These are phyloP conservation scores for Rhodotorula paludigena DNA, from an alignment of 768 basidiomycete genomes.

Conservation along the genomic window DNA sequence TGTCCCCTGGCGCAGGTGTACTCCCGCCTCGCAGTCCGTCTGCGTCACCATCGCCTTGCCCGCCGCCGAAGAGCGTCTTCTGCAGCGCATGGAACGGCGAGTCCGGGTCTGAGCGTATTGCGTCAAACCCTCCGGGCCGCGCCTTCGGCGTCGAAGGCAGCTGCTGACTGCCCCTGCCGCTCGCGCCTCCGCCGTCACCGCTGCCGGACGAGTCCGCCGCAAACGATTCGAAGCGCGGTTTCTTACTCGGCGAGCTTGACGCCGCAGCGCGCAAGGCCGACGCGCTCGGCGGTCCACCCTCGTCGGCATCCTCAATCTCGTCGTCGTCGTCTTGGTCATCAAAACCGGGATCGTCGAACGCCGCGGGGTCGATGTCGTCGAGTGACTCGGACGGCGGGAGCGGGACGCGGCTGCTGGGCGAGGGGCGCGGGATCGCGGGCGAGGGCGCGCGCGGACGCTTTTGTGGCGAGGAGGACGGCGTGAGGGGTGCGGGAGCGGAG, in stretches of 20 bases:
- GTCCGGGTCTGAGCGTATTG: constrained; percentile 22
- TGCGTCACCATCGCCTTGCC: background rate
- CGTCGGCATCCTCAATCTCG: constrained; percentile 18
- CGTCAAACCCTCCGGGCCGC: background rate
- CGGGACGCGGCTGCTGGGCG: background rate
- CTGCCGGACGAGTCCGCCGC: background rate
- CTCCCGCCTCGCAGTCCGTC: background rate
- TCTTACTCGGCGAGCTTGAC: constrained; percentile 1
- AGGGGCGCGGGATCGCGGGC: background rate
- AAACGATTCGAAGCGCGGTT: constrained; percentile 3
- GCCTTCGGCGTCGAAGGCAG: background rate
- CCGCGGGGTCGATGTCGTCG: background rate
- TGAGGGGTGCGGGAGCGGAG: background rate
- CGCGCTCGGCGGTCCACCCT: no score
- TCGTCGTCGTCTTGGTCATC: background rate
- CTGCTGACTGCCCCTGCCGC: background rate
- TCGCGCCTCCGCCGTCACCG: background rate
- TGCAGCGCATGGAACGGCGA: constrained; percentile 25
- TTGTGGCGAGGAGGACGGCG: background rate
- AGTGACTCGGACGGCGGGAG: background rate
- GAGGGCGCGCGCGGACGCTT: background rate
- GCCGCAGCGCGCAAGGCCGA: background rate
- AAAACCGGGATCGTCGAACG: constrained; percentile 24
- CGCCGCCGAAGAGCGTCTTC: constrained; percentile 8
- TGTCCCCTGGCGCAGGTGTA: background rate